Evolutionary conservation across 768 basidiomycete genomes (phyloP).

Genomic region (Rhizopogon rudus): DNA sequence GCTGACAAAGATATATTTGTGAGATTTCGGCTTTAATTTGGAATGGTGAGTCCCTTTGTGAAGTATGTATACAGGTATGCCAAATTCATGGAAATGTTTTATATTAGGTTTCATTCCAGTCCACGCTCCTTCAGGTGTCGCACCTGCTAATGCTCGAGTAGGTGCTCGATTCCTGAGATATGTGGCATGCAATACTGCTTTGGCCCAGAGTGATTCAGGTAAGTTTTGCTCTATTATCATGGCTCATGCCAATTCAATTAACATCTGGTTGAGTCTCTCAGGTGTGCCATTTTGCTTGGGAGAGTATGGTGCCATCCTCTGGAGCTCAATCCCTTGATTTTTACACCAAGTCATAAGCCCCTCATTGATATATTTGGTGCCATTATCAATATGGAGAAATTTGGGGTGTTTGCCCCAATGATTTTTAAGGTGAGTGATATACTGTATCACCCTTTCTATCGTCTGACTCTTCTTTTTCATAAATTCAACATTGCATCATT

Average conservation of each 20-base stretch:
- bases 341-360: constrained; percentile 17
- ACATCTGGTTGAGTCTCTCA: constrained; percentile 30
- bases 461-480: constrained; percentile 18
- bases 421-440: constrained; percentile 10
- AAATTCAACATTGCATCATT: constrained; percentile 10
- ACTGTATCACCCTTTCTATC: constrained; percentile 10
- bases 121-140: constrained; percentile 6
- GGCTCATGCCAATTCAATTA: constrained; percentile 22
- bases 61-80: constrained; percentile 8
- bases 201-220: constrained; percentile 27
- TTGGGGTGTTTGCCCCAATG: constrained; percentile 7
- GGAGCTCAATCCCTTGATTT: constrained; percentile 22
- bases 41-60: constrained; percentile 6
- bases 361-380: constrained; percentile 25
- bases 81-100: constrained; percentile 21
- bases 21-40: constrained; percentile 7
- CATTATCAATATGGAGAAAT: constrained; percentile 24
- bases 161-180: constrained; percentile 23
- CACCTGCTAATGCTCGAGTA: background rate
- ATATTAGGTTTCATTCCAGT: constrained; percentile 18
- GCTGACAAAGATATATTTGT: constrained; percentile 10
- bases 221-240: constrained; percentile 27
- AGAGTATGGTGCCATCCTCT: constrained; percentile 30
- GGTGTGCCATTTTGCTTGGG: constrained; percentile 33
- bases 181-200: constrained; percentile 21